Conservation (phyloP, 371 early-diverging fungal genomes). For the Mortierella sp. region DNA sequence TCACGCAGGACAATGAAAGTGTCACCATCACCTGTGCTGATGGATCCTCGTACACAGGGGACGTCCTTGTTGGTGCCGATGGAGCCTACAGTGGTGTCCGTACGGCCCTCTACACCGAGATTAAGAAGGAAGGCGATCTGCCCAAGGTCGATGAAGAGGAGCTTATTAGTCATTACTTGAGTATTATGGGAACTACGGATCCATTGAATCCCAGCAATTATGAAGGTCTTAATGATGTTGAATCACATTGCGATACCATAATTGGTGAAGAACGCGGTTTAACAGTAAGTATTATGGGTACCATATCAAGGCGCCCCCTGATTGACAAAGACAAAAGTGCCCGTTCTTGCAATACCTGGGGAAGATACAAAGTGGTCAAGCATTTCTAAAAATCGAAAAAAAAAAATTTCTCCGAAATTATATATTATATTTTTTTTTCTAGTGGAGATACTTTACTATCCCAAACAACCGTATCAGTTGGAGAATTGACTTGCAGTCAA, state of each 20-base stretch:
- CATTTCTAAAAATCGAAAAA: conserved; percentile 4
- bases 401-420: too few species aligned
- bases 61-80: conserved; percentile 43
- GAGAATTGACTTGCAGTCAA: conserved; percentile 38
- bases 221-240: conserved; percentile 28
- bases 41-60: conserved; percentile 17
- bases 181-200: conserved; percentile 35
- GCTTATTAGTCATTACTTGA: conserved; percentile 27
- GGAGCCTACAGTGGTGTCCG: conserved; percentile 41
- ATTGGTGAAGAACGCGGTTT: conserved; percentile 30
- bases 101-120: conserved; percentile 4
- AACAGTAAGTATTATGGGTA: conserved; percentile 15
- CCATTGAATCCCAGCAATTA: conserved; percentile 33
- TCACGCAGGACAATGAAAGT: conserved; percentile 21
- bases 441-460: conserved; percentile 44
- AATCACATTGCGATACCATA: conserved; percentile 30
- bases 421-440: conserved; percentile 2
- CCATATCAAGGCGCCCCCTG: background rate
- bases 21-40: conserved; percentile 35
- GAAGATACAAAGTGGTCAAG: background rate
- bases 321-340: background rate
- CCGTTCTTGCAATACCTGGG: background rate
- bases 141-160: conserved; percentile 30
- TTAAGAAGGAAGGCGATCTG: conserved; percentile 18
- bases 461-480: conserved; percentile 43